Conservation (phyloP, 2,329 filamentous ascomycete species). For the Coleophoma crateriformis region DNA sequence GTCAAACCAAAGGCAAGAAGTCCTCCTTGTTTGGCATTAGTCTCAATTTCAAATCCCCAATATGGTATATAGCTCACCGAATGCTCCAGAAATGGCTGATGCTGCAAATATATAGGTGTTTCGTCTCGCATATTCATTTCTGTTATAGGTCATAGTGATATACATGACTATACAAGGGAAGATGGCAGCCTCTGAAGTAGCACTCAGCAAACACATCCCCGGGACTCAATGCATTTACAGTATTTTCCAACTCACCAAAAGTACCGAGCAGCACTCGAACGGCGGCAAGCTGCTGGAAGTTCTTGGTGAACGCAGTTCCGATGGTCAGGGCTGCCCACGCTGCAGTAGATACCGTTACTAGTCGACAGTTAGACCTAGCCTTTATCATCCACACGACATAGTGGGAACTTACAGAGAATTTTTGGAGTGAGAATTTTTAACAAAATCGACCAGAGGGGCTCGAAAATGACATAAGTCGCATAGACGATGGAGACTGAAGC, state of each 20-base stretch:
- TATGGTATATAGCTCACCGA: not conserved
- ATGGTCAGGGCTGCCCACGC: constrained; percentile 8
- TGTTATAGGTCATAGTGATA: constrained; percentile 3
- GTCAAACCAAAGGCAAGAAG: constrained; percentile 1
- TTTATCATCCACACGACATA: not conserved
- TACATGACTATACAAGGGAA: constrained; percentile 3
- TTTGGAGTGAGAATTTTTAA: constrained; percentile 1
- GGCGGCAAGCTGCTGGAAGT: constrained; percentile 5
- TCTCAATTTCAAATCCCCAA: not conserved
- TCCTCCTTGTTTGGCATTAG: not conserved
- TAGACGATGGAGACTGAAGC: constrained; percentile 2
- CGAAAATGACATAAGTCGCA: constrained; percentile 2
- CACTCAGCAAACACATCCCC: not conserved
- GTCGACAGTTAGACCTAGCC: not conserved
- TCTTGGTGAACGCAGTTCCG: constrained; percentile 10
- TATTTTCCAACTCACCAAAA: not conserved
- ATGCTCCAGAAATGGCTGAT: constrained; percentile 1
- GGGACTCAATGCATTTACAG: not conserved
- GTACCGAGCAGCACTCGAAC: constrained; percentile 6
- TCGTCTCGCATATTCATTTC: not conserved
- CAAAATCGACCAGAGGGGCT: not conserved
- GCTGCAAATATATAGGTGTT: constrained; percentile 1
- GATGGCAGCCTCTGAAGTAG: not conserved
- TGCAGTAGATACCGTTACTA: constrained; percentile 1
- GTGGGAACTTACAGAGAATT: not conserved